These are phyloP conservation scores for Harringtonia lauricola DNA, from an alignment of 2,329 filamentous ascomycete species.

Conservation along the genomic window DNA sequence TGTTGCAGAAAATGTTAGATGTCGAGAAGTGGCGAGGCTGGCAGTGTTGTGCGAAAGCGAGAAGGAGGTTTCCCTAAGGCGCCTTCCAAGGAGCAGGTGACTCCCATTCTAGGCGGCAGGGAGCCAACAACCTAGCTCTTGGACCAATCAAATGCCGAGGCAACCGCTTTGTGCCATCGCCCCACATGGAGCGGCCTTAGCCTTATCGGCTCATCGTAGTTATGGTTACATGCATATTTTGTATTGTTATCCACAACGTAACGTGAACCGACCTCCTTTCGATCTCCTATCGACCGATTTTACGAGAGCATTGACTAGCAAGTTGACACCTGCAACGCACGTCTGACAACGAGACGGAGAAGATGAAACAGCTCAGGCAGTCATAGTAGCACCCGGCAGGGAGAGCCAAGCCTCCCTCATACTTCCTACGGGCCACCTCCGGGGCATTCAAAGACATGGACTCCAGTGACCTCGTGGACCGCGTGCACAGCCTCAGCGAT, in stretches of 20 bases:
- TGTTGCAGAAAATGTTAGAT: no score
- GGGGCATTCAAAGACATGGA: neutral
- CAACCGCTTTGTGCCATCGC: neutral
- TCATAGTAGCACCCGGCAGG: neutral
- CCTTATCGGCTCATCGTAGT: neutral
- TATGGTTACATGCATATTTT: neutral
- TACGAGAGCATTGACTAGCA: no score
- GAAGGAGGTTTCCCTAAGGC: no score
- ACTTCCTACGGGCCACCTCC: no score
- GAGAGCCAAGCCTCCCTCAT: neutral
- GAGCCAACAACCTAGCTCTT: neutral
- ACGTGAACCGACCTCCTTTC: no score
- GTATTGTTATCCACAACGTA: no score
- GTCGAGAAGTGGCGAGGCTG: no score
- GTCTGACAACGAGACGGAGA: no score
- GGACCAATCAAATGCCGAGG: neutral
- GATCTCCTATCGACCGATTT: no score
- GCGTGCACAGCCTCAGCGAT: conserved; percentile 71
- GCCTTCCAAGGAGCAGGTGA: neutral
- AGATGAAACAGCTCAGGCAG: no score
- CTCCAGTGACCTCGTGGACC: conserved; percentile 42
- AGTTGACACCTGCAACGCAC: no score
- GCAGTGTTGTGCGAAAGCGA: no score
- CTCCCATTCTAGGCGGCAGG: neutral
- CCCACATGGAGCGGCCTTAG: neutral